Percentiles rank a stretch among this genome's conserved stretches.
These are phyloP conservation scores for Heritiera fomes DNA, from an alignment of 345 rosid species.

Conservation along the genomic window DNA sequence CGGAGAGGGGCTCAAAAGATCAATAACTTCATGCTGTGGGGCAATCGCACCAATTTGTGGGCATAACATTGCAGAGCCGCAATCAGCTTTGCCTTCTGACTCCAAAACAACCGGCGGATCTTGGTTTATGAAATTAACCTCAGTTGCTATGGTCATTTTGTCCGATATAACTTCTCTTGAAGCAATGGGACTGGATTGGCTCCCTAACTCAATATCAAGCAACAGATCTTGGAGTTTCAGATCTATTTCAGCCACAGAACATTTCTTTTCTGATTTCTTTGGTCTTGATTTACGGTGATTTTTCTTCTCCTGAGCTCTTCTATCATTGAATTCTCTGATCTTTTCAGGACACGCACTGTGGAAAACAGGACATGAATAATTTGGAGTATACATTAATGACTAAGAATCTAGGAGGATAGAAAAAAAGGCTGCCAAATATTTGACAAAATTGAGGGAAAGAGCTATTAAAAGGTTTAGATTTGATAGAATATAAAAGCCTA, in stretches of 20 bases:
- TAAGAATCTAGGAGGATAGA: not conserved
- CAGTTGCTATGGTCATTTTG: slow-evolving; percentile 22
- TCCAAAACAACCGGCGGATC: slow-evolving; percentile 27
- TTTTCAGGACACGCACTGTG: slow-evolving; percentile 88
- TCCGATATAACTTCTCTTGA: slow-evolving; percentile 33
- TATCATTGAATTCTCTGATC: slow-evolving; percentile 67
- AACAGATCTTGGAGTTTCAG: slow-evolving; percentile 53
- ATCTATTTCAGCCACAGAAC: slow-evolving; percentile 47
- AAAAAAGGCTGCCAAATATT: not conserved
- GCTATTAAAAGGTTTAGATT: not conserved
- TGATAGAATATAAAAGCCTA: slow-evolving; percentile 1
- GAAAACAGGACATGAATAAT: not conserved
- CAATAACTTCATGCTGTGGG: slow-evolving; percentile 50
- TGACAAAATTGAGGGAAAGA: not conserved
- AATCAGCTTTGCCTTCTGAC: slow-evolving; percentile 25
- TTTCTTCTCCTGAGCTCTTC: slow-evolving; percentile 52
- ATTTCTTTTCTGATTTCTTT: slow-evolving; percentile 39
- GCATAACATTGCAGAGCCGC: slow-evolving; percentile 17
- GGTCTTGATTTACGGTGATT: slow-evolving; percentile 37
- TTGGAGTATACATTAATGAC: slow-evolving; percentile 5
- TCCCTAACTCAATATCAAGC: slow-evolving; percentile 53
- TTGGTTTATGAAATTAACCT: slow-evolving; percentile 13
- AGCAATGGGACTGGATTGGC: slow-evolving; percentile 25
- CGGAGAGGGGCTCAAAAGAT: slow-evolving; percentile 79
- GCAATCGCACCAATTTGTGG: slow-evolving; percentile 3